Evolutionary conservation across 2,329 filamentous ascomycete genomes (phyloP).

Genomic region (Phialophora verrucosa): DNA sequence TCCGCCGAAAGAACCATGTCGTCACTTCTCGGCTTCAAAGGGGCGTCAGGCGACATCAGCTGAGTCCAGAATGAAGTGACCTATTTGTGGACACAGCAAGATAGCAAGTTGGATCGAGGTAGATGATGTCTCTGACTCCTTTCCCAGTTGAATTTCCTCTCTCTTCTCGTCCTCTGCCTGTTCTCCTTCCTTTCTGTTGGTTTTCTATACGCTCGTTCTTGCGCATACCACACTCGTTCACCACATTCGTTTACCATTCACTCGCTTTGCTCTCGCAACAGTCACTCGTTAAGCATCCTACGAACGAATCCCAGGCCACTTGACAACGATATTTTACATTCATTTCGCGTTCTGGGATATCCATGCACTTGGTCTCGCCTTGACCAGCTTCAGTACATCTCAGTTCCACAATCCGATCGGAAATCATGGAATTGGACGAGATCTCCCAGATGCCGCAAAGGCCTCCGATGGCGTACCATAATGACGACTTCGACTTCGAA

Average conservation of each 20-base stretch:
- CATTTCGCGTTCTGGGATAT: not conserved
- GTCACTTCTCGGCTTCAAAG: not conserved
- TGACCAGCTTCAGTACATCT: not conserved
- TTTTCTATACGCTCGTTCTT: not conserved
- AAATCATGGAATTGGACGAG: slow-evolving; percentile 7
- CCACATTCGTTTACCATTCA: slow-evolving; percentile 1
- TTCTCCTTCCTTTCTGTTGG: not conserved
- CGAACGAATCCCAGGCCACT: not conserved
- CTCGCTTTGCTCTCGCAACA: not conserved
- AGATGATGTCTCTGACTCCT: not conserved
- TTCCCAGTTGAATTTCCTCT: not conserved
- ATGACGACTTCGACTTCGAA: slow-evolving; percentile 8
- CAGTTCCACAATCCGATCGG: not conserved
- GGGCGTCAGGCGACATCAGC: not conserved
- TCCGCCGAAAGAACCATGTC: not conserved
- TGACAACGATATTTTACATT: not conserved
- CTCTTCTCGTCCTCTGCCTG: not conserved
- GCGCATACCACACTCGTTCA: slow-evolving; percentile 4
- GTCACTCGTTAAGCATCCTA: not conserved
- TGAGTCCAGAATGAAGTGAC: not conserved
- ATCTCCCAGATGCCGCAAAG: slow-evolving; percentile 6
- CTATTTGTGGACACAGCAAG: slow-evolving; percentile 8
- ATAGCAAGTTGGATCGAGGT: not conserved
- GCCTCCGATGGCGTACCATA: slow-evolving; percentile 7
- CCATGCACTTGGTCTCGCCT: not conserved